Evolutionary conservation across 176 grass and related monocot genomes (phyloP), one percentile per base, ranked within the genome.

Genomic region (Zizania latifolia): DNA sequence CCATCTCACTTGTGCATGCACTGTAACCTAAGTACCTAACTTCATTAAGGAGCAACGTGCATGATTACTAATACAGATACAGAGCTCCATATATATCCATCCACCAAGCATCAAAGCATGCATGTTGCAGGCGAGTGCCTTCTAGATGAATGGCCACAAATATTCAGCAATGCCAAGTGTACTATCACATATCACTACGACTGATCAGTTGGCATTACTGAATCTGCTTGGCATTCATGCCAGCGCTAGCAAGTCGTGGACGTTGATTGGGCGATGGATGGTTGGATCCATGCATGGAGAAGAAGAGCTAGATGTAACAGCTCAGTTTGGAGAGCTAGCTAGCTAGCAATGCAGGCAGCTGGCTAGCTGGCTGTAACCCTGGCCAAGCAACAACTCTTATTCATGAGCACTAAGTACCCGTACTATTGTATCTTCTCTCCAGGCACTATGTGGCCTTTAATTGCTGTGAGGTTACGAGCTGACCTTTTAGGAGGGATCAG

Each of bases 391-490:
- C 86, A 65, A 80, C 62, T 84, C 29, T 29, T 74, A 74, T 75
- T 69, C 80, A 88, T 88, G 63, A 77, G 64, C 63, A 76, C 64
- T 70, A 66, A 74, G 43, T 64, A 67, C n/a, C 48, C 48, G 36
- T 45, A 40, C 29, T 29, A 10, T 65, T 56, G 53, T 65, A 46
- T 78, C 75, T 79, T 46, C 62, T 17, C 81, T 75, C 80, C 19
- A 69, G 86, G 77, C 59, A 87, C 67, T 78, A 78, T 78, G 5
- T 78, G 74, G 38, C 58, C 31, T 78, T 82, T 24, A 78, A 66
- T 82, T 78, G 16, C 59, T 19, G 62, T 64, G 85, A 87, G 67
- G 68, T 87, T 87, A 78, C 79, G 74, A 78, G 79, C 67, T 87
- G 85, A 78, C 71, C 65, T 80, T 89, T 71, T 71, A 71, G 81